Evolutionary conservation across 345 rosid genomes (phyloP), one percentile per base, ranked within the genome.

Genomic region (Draba incana): DNA sequence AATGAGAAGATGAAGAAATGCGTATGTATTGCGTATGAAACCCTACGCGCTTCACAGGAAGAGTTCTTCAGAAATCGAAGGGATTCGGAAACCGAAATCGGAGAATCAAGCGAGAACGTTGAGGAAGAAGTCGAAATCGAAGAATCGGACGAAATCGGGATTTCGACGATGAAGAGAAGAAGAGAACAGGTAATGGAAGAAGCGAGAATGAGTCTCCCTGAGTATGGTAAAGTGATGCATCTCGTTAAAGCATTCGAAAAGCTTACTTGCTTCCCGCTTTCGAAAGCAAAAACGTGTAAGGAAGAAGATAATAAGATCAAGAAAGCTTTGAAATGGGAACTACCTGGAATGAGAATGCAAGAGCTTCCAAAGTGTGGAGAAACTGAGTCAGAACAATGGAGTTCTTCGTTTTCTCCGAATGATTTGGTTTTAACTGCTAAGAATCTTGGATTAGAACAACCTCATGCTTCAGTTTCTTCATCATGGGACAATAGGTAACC

Each of bases 211-310:
- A 91, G 88, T 62, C 79, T 78, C 13, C 95, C 96, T 55, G 88
- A 87, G 37, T 75, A 49, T 58, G 96, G 99, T 25, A 87, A 79
- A 69, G 99, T 94, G 66, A 79, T 69, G 92, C 88, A 91, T 78
- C 70, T 94, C 76, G 93, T 94, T 28, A 72, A 87, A 75, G 96
- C 95, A 0, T 94, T 94, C 59, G 99, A 94, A 81, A 77, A 71
- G 81, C 83, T 86, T 33, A 57, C 69, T 49, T 63, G 86, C 1
- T 69, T 86, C 59, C 89, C 86, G 0, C 31, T 75, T 54, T 31
- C 77, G 25, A 66, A 66, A 52, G 49, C 61, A 1, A 25, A 6
- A 1, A 12, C 20, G 20, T 20, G 20, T 20, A 20, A 20, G 20
- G 20, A 20, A 0, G 66, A 82, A 47, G 64, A 68, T n/a, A 81